Percentiles rank a stretch among this genome's conserved stretches.
Conservation (phyloP, 441 rosid species). For the Populus hybrid region DNA sequence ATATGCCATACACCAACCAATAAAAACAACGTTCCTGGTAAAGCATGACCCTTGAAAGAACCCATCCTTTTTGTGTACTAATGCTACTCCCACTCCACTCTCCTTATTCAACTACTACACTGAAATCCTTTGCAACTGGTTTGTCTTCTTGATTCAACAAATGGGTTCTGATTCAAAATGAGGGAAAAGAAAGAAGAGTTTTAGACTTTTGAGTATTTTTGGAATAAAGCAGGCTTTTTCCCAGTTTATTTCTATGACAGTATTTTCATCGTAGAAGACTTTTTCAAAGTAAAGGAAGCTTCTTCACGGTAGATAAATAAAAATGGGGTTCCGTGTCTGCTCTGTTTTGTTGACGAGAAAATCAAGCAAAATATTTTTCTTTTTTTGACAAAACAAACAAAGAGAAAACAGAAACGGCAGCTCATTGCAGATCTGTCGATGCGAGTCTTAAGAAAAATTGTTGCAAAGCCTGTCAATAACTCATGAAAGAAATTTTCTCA, state of each 20-base stretch:
- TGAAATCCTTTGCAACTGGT: conserved; percentile 4
- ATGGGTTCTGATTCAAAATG: conserved; percentile 20
- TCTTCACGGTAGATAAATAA: background rate
- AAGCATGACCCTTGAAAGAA: conserved; percentile 86
- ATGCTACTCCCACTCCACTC: background rate
- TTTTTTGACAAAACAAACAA: background rate
- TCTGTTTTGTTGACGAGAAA: conserved; percentile 14
- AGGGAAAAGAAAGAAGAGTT: background rate
- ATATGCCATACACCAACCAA: conserved; percentile 81
- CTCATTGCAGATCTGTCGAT: background rate
- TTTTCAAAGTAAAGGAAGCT: conserved; percentile 9
- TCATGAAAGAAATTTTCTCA: background rate
- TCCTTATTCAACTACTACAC: background rate
- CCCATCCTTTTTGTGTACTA: conserved; percentile 46
- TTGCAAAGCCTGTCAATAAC: background rate
- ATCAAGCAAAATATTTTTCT: background rate
- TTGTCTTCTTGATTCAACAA: conserved; percentile 6
- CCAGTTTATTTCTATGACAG: background rate
- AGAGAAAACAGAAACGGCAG: background rate
- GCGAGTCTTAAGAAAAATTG: background rate
- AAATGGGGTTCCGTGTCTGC: conserved; percentile 4
- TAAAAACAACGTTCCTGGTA: conserved; percentile 82
- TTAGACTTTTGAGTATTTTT: background rate
- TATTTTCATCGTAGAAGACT: background rate
- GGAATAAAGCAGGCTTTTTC: background rate